Evolutionary conservation across 768 basidiomycete species (phyloP).

Genomic region (Hemileccinum impolitum): DNA sequence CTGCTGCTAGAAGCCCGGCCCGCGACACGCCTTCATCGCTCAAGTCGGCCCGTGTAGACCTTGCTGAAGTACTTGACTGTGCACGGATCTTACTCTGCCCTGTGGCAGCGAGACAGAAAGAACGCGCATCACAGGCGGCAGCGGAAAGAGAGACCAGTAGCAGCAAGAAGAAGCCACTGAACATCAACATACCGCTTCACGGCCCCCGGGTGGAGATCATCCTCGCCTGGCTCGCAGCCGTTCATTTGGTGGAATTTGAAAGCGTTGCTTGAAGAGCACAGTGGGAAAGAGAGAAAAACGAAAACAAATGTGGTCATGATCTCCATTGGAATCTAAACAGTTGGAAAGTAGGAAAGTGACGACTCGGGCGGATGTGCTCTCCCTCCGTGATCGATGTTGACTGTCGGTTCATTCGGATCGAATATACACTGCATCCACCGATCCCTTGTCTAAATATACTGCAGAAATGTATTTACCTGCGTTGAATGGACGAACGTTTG

Average conservation of each 20-base stretch:
- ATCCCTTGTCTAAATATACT: no score
- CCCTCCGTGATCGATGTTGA: no score
- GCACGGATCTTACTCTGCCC: slow-evolving; percentile 72
- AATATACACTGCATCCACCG: no score
- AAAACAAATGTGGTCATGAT: neutral
- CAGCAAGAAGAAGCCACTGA: slow-evolving; percentile 54
- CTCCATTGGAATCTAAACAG: neutral
- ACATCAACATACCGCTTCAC: slow-evolving; percentile 80
- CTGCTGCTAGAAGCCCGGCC: neutral
- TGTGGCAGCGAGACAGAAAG: slow-evolving; percentile 59
- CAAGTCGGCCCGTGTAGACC: slow-evolving; percentile 33
- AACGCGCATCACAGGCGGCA: slow-evolving; percentile 50
- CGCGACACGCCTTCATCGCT: slow-evolving; percentile 13
- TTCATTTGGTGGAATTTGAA: slow-evolving; percentile 75
- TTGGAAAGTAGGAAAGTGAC: neutral
- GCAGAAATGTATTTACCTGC: no score
- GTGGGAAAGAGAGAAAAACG: neutral
- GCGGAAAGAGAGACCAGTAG: slow-evolving; percentile 44
- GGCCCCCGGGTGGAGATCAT: slow-evolving; percentile 84
- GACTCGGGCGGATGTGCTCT: no score
- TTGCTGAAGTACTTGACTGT: slow-evolving; percentile 58
- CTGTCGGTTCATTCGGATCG: no score
- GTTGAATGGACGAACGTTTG: no score
- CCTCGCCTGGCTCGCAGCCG: slow-evolving; percentile 81
- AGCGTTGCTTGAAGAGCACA: slow-evolving; percentile 18